Percentiles rank a stretch among this genome's conserved stretches.
These are phyloP conservation scores for Lichtheimia ramosa DNA, from an alignment of 371 early-diverging fungal genomes.

Conservation along the genomic window DNA sequence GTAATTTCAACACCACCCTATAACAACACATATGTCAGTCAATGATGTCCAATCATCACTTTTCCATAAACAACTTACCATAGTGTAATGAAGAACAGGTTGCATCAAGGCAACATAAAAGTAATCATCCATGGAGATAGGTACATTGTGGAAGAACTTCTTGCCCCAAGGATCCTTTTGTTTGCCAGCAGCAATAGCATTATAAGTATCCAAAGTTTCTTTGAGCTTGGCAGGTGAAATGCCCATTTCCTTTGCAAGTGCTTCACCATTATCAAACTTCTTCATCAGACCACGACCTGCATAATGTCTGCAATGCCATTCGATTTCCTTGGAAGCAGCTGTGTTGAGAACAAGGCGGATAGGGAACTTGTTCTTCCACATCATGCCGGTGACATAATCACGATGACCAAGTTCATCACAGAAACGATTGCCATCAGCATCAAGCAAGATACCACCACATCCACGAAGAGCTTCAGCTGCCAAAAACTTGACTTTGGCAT, in stretches of 20 bases:
- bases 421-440: conserved; percentile 88
- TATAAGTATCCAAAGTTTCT: conserved; percentile 82
- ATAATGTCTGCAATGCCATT: conserved; percentile 95
- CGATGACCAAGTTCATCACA: conserved; percentile 91
- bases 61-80: conserved; percentile 50
- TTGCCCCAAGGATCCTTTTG: conserved; percentile 87
- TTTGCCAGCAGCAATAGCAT: conserved; percentile 71
- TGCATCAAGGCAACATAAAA: conserved; percentile 88
- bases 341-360: conserved; percentile 86
- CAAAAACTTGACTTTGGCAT: conserved; percentile 84
- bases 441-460: conserved; percentile 87
- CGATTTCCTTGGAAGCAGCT: conserved; percentile 85
- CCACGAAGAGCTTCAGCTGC: conserved; percentile 98
- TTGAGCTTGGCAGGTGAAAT: conserved; percentile 67
- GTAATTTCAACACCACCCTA: conserved; percentile 93
- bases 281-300: conserved; percentile 89
- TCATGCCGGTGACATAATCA: conserved; percentile 85
- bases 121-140: conserved; percentile 71
- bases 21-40: neutral
- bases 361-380: conserved; percentile 83
- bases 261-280: conserved; percentile 71
- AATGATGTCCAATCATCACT: too few relatives aligned
- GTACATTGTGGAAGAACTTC: conserved; percentile 84
- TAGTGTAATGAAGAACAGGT: conserved; percentile 94
- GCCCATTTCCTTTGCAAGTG: conserved; percentile 82